These are phyloP conservation scores for Lichtheimia corymbifera DNA, from an alignment of 371 early-diverging fungal genomes.

Conservation along the genomic window DNA sequence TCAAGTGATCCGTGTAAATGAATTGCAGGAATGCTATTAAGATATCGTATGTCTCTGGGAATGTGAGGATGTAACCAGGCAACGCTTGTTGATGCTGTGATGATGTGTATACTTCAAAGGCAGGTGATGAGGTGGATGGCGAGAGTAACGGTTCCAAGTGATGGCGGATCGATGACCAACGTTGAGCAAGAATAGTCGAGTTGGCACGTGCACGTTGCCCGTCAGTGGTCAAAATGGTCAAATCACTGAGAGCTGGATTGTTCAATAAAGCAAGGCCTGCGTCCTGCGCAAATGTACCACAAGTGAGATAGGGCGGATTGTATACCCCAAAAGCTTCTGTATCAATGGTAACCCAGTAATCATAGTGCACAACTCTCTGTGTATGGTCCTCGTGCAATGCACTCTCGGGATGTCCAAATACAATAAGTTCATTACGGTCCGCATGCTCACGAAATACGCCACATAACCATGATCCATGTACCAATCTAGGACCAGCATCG, in stretches of 20 bases:
- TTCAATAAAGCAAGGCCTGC: constrained; percentile 62
- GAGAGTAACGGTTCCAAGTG: constrained; percentile 20
- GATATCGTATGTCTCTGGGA: constrained; percentile 60
- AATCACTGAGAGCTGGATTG: constrained; percentile 55
- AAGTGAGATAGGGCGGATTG: constrained; percentile 39
- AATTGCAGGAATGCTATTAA: constrained; percentile 64
- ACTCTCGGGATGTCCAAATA: constrained; percentile 74
- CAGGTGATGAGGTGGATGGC: constrained; percentile 9
- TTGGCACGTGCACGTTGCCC: constrained; percentile 57
- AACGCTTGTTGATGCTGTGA: background rate
- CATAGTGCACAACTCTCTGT: constrained; percentile 64
- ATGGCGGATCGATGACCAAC: constrained; percentile 60
- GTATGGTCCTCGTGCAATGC: constrained; percentile 68
- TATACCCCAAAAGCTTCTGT: constrained; percentile 67
- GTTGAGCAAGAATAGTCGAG: constrained; percentile 61
- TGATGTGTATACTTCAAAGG: constrained; percentile 5
- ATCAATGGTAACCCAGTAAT: constrained; percentile 59
- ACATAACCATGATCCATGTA: constrained; percentile 73
- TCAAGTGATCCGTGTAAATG: constrained; percentile 65
- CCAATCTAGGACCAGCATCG: constrained; percentile 61
- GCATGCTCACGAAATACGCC: constrained; percentile 54
- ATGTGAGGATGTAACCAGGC: constrained; percentile 20
- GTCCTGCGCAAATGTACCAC: constrained; percentile 36
- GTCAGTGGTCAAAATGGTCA: constrained; percentile 57
- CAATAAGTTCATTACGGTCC: constrained; percentile 57